Conservation (phyloP, 257 asterid species). For the Echites panduratus region DNA sequence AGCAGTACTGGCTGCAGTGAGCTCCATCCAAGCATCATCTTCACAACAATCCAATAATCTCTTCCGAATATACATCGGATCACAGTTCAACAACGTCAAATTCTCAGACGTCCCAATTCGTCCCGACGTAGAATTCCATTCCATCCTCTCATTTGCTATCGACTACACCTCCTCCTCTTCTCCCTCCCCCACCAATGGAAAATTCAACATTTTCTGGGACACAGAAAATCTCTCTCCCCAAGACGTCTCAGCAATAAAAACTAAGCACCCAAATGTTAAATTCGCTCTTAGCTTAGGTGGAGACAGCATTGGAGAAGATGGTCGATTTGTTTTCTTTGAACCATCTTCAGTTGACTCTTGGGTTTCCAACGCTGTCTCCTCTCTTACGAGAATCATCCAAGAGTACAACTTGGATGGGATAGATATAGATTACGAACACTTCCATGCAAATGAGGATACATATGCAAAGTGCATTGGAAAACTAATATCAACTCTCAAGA, state of each 20-base stretch:
- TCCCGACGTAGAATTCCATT: slow-evolving; percentile 64
- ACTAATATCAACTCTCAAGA: slow-evolving; percentile 41
- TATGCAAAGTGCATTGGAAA: slow-evolving; percentile 51
- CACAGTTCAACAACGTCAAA: slow-evolving; percentile 56
- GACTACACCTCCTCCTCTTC: slow-evolving; percentile 67
- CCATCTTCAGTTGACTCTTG: slow-evolving; percentile 49
- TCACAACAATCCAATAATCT: slow-evolving; percentile 32
- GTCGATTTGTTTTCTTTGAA: slow-evolving; percentile 40
- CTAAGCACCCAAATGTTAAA: slow-evolving; percentile 45
- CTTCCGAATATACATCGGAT: slow-evolving; percentile 70
- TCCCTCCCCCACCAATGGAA: slow-evolving; percentile 57
- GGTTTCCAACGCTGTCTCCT: slow-evolving; percentile 71
- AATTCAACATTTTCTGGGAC: slow-evolving; percentile 72
- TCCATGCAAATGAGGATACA: slow-evolving; percentile 38
- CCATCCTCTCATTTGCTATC: slow-evolving; percentile 77
- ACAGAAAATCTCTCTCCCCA: slow-evolving; percentile 49
- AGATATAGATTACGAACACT: slow-evolving; percentile 75
- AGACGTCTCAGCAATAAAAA: slow-evolving; percentile 43
- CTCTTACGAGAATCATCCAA: slow-evolving; percentile 42
- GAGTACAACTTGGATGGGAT: slow-evolving; percentile 57
- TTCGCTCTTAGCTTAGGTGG: slow-evolving; percentile 75
- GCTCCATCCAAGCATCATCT: slow-evolving; percentile 17
- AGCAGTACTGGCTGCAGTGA: slow-evolving; percentile 6
- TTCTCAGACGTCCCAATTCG: slow-evolving; percentile 62
- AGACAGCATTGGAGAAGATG: slow-evolving; percentile 39